Base-by-base conservation (phyloP, 2,329 filamentous ascomycete genomes). In the Xylaria sp. region DNA sequence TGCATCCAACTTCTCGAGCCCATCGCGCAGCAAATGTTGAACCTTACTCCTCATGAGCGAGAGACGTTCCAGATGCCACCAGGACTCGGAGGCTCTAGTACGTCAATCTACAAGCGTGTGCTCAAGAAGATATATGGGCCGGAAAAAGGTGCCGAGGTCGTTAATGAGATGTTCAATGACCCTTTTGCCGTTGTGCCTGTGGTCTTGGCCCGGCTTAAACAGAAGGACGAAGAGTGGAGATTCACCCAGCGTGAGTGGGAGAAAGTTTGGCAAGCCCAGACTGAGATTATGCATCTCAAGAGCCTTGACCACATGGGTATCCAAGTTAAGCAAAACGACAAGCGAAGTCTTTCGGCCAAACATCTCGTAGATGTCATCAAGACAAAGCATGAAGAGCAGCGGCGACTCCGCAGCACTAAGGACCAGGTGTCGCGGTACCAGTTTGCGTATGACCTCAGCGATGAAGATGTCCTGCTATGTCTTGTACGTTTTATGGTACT, bases 181-280 rank as follows among this genome's bases (percentile, higher is more conserved):
- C 96, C 96, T 0, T 94, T 92, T 76, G 90, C 91, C 48, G 94
- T 98, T 2, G 90, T 99, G 2, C 96, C 96, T 0, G 90, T 98
- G 46, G 88, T 99, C 34, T 85, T 99, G 69, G 91, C 93, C 61
- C 89, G 96, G 13, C 87, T 99, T 75, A 98, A 98, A 83, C 93
- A 97, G 76, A 98, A 98, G 80, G 91, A 97, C 54, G 96, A 99
- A 80, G 94, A 98, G 77, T 99, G 96, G 96, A 94, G 97, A 73
- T 94, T 97, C 74, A 95, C 94, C 6, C 94, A 93, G 85, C 93
- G 96, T 39, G 97, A 99, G 79, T 99, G 96, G 96, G 94, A 98
- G 81, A 98, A 98, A 82, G 94, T 99, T 8, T 99, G 96, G 96
- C 94, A 96, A 72, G 91, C 94, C 59, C 96, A 98, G 82, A 98